Evolutionary conservation across 2,329 filamentous ascomycete species (phyloP), one percentile per base, ranked within the genome.

Genomic region (Fusarium incarnatum): DNA sequence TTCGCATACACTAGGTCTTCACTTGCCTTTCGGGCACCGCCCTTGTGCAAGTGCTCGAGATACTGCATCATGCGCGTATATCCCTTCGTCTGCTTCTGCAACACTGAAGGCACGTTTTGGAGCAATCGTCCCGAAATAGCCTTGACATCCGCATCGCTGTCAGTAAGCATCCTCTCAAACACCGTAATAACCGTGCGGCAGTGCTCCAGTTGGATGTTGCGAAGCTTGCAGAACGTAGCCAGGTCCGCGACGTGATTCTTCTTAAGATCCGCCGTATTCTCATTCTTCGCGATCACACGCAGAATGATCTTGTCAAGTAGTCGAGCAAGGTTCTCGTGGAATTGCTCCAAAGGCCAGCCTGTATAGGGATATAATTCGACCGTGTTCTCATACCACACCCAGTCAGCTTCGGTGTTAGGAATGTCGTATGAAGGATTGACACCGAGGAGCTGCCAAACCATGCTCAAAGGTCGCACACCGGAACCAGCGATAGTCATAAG

Each of bases 301-400:
- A 66, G 15, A 6, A 66, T 66, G 16, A 66, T n/a, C 55, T 66
- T 66, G 42, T 66, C 63, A 9, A 66, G 61, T 20, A 66, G 47
- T n/a, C 34, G 27, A 6, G 45, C 30, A 0, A 66, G 47, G 13
- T 66, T 66, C 7, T 22, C 37, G 8, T 61, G n/a, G 5, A 66
- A 66, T 9, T 60, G 49, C 2, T 49, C n/a, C 7, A 66, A 6
- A 16, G 63, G 55, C 63, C 63, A 66, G 1, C 63, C 61, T 0
- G 61, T 66, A 13, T 66, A 66, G 0, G 63, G 63, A 6, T 66
- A 66, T 10, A 66, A 9, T 25, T 66, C 55, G 4, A 66, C 61
- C 1, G 60, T 56, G 1, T 66, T 66, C 42, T 66, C 61, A 8
- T 66, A 66, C 63, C 63, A 66, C 1, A 30, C 18, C 63, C 63